phyloP scores from a whole-genome alignment of 805 yeast species.

The Sugiyamaella boreocaroliniensis region DNA sequence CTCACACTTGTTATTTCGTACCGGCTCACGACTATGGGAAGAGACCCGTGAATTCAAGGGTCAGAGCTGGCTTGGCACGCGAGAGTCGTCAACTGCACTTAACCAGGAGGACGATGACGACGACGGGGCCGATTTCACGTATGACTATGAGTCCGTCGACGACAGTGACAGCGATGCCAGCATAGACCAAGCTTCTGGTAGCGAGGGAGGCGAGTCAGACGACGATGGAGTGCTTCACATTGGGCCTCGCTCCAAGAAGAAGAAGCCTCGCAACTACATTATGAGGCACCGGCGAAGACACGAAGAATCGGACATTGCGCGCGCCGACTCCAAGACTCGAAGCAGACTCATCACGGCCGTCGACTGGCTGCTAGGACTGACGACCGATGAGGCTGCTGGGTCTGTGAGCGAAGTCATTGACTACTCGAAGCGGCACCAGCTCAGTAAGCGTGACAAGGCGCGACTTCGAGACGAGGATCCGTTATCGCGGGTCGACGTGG shows the following conservation, averaged over 20 bases:
- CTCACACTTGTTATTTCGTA: slow-evolving; percentile 20
- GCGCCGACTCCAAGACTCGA: slow-evolving; percentile 5
- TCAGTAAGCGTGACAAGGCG: slow-evolving; percentile 13
- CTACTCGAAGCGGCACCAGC: slow-evolving; percentile 4
- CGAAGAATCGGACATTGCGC: slow-evolving; percentile 8
- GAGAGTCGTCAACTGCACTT: slow-evolving; percentile 11
- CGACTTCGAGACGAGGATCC: slow-evolving; percentile 12
- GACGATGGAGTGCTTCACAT: slow-evolving; percentile 14
- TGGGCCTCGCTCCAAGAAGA: background rate
- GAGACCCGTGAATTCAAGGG: slow-evolving; percentile 22
- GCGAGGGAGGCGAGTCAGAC: background rate
- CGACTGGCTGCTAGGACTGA: slow-evolving; percentile 22
- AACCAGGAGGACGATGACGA: slow-evolving; percentile 5
- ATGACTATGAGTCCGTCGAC: background rate
- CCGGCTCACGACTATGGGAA: slow-evolving; percentile 26
- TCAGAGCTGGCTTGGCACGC: slow-evolving; percentile 18
- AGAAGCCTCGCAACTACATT: slow-evolving; percentile 6
- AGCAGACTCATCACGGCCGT: slow-evolving; percentile 12
- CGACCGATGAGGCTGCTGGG: slow-evolving; percentile 7
- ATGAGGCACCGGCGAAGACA: slow-evolving; percentile 2
- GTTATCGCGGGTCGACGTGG: slow-evolving; percentile 9
- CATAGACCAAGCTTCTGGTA: background rate
- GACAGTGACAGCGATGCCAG: background rate
- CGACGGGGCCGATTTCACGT: background rate
- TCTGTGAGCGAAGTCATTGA: slow-evolving; percentile 12